Conservation (phyloP, 305 asterid genomes). For the Rubia tinctorum region DNA sequence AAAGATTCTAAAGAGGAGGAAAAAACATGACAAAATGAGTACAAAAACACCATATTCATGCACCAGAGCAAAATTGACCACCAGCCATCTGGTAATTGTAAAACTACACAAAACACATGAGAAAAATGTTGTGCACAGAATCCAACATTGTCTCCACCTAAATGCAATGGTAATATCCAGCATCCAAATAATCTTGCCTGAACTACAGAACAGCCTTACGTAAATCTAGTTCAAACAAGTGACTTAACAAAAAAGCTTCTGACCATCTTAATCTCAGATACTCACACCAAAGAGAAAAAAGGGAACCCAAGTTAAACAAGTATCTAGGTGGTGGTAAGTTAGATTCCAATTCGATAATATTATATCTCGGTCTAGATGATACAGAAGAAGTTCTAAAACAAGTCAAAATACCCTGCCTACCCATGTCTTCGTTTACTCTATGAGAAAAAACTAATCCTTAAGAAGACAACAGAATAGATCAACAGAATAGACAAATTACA, state of each 20-base stretch:
- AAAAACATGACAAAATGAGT: slow-evolving; percentile 12
- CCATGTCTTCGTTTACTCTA: neutral
- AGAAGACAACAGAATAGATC: no score
- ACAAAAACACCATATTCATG: neutral
- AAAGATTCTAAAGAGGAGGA: slow-evolving; percentile 59
- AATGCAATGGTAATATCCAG: neutral
- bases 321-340: neutral
- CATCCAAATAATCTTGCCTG: neutral
- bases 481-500: no score
- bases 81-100: neutral
- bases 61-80: neutral
- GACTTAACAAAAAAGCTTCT: neutral
- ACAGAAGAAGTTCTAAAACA: neutral
- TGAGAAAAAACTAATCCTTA: neutral
- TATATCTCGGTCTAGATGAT: neutral
- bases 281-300: neutral
- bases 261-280: neutral
- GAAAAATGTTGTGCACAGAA: neutral
- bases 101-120: neutral
- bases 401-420: neutral
- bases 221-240: neutral
- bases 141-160: neutral
- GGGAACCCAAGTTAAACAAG: neutral
- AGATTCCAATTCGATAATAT: neutral
- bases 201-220: neutral